A percentile compares a stretch with the other conserved stretches of the same genome.
Conservation (phyloP, 495 filamentous ascomycete species). For the Daldinia loculata region DNA sequence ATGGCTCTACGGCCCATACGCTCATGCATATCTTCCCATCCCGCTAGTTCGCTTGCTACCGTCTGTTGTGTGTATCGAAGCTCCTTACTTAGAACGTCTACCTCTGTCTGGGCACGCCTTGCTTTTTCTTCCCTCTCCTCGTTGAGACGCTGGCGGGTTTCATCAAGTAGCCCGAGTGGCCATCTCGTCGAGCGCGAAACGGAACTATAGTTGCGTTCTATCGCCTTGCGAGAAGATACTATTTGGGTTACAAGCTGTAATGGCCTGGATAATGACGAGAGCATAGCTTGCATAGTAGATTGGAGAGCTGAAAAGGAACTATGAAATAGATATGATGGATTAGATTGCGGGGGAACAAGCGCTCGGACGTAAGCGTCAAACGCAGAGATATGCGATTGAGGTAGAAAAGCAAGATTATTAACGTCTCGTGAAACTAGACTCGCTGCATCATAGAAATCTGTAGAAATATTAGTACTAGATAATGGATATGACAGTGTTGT, state of each 20-base stretch:
- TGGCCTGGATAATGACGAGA: constrained; percentile 82
- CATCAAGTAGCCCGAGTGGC: constrained; percentile 86
- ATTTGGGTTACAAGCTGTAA: constrained; percentile 78
- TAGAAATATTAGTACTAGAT: constrained; percentile 48
- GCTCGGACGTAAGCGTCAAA: constrained; percentile 74
- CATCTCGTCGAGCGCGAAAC: constrained; percentile 76
- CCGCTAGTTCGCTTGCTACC: constrained; percentile 88
- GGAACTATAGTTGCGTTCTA: constrained; percentile 78
- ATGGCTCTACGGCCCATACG: constrained; percentile 78
- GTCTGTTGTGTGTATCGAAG: constrained; percentile 91
- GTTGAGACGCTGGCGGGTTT: constrained; percentile 81
- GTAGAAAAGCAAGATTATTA: constrained; percentile 71
- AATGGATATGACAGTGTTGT: constrained; percentile 2
- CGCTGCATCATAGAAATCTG: constrained; percentile 76
- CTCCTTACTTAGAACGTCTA: constrained; percentile 74
- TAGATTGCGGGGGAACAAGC: constrained; percentile 73
- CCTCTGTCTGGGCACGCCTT: constrained; percentile 68
- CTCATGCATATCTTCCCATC: constrained; percentile 89
- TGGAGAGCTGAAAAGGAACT: constrained; percentile 76
- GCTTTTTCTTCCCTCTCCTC: constrained; percentile 82
- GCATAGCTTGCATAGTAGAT: constrained; percentile 80
- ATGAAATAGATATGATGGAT: constrained; percentile 78
- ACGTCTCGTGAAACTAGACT: constrained; percentile 65
- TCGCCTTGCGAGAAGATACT: constrained; percentile 66
- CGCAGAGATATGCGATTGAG: constrained; percentile 70